Evolutionary conservation across 441 rosid genomes (phyloP).

Genomic region (Erysimum pusillum): DNA sequence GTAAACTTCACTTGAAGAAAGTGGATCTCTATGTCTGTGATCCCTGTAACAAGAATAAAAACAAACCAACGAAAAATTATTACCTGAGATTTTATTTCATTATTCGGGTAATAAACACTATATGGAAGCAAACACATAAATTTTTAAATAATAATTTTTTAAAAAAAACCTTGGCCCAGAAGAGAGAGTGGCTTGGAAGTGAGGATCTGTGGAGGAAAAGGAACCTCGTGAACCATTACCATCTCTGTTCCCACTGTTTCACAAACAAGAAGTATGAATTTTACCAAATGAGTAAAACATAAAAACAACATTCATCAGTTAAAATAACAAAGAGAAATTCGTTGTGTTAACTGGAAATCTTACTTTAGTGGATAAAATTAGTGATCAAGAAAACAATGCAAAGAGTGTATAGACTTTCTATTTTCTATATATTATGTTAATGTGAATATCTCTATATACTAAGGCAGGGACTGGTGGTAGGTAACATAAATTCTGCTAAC

Average conservation of each 20-base stretch:
- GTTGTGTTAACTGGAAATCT: no score
- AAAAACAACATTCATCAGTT: not conserved
- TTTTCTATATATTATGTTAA: not conserved
- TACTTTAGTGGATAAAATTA: not conserved
- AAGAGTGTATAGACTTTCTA: not conserved
- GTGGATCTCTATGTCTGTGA: constrained; percentile 94
- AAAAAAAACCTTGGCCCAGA: constrained; percentile 71
- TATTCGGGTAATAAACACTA: not conserved
- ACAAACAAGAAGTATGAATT: not conserved
- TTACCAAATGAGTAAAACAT: not conserved
- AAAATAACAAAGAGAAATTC: not conserved
- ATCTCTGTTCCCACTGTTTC: constrained; percentile 72
- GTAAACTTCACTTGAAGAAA: constrained; percentile 94
- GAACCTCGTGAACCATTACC: constrained; percentile 74
- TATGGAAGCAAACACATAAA: not conserved
- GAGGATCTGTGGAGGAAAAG: constrained; percentile 70
- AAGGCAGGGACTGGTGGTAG: constrained; percentile 44
- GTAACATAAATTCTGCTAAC: constrained; percentile 42
- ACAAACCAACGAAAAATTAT: not conserved
- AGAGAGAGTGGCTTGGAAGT: constrained; percentile 72
- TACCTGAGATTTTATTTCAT: not conserved
- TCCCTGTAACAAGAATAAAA: constrained; percentile 52
- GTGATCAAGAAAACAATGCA: constrained; percentile 1
- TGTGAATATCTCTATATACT: constrained; percentile 24
- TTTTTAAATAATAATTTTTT: no score